Percentiles rank a stretch among this genome's conserved stretches.
These are phyloP conservation scores for Tricholoma matsutake DNA, from an alignment of 768 basidiomycete species.

Conservation along the genomic window DNA sequence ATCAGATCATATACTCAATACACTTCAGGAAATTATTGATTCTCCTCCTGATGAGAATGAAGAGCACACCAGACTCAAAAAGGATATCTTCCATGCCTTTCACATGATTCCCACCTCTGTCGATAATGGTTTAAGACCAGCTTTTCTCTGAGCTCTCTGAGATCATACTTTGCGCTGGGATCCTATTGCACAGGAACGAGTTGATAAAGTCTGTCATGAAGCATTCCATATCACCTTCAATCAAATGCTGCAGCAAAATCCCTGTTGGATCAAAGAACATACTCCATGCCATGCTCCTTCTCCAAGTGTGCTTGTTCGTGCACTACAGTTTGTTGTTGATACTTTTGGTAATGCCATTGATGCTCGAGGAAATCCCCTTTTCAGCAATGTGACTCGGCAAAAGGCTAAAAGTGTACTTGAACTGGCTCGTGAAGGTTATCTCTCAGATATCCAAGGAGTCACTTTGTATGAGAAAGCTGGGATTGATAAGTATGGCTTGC, in stretches of 20 bases:
- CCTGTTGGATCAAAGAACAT: slow-evolving; percentile 13
- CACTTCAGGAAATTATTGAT: not conserved
- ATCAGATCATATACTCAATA: not conserved
- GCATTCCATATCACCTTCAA: slow-evolving; percentile 15
- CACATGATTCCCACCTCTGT: slow-evolving; percentile 15
- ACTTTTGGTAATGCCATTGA: slow-evolving; percentile 17
- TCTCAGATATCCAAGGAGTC: slow-evolving; percentile 19
- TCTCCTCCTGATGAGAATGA: not conserved
- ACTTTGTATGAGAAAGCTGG: slow-evolving; percentile 17
- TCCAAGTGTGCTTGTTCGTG: slow-evolving; percentile 18
- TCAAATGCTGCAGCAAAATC: slow-evolving; percentile 19
- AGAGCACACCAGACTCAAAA: slow-evolving; percentile 16
- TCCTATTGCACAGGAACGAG: slow-evolving; percentile 8
- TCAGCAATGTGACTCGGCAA: slow-evolving; percentile 8
- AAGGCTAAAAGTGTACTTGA: slow-evolving; percentile 20
- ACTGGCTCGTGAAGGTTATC: slow-evolving; percentile 17
- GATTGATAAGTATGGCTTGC: slow-evolving; percentile 17
- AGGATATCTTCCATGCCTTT: slow-evolving; percentile 23
- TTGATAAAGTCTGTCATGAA: slow-evolving; percentile 14
- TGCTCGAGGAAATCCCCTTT: slow-evolving; percentile 15
- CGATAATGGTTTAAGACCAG: slow-evolving; percentile 16
- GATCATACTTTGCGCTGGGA: slow-evolving; percentile 25
- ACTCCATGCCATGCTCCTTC: slow-evolving; percentile 17
- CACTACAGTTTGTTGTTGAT: slow-evolving; percentile 17
- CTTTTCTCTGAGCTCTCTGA: slow-evolving; percentile 17